These are phyloP conservation scores for Anisodus tanguticus DNA, from an alignment of 257 asterid species.

Conservation along the genomic window DNA sequence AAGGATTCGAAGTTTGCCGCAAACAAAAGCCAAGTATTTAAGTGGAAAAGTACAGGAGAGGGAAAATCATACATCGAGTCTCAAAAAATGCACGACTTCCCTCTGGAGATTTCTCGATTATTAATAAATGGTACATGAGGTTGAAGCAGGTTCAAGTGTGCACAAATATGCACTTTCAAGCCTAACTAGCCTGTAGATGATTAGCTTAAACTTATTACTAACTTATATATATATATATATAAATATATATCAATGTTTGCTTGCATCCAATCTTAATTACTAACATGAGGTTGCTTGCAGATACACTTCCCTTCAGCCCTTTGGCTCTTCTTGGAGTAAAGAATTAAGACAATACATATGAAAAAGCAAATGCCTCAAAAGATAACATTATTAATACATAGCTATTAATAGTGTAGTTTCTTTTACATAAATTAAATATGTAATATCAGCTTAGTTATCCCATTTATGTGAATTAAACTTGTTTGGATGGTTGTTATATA, in stretches of 20 bases:
- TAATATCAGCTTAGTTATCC: too few relatives aligned
- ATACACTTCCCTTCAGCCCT: not conserved
- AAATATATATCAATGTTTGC: too few relatives aligned
- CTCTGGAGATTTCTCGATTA: not conserved
- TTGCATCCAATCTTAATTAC: too few relatives aligned
- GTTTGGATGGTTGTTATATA: too few relatives aligned
- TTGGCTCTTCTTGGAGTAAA: slow-evolving; percentile 4
- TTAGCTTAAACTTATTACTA: not conserved
- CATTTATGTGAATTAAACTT: too few relatives aligned
- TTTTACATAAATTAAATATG: too few relatives aligned
- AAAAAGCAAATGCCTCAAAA: too few relatives aligned
- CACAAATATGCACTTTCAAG: not conserved
- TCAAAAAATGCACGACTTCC: not conserved
- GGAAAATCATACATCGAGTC: not conserved
- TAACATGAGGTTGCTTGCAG: not conserved
- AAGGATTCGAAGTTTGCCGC: not conserved
- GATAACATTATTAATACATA: too few relatives aligned
- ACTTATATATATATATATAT: too few relatives aligned
- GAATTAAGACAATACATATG: not conserved
- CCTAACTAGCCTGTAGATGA: not conserved
- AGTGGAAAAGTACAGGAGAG: not conserved
- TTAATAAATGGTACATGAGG: not conserved
- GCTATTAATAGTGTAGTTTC: too few relatives aligned
- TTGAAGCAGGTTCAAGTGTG: not conserved
- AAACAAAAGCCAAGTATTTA: not conserved